Conservation (phyloP, 2,329 filamentous ascomycete genomes). For the Penicillium janthinellum region DNA sequence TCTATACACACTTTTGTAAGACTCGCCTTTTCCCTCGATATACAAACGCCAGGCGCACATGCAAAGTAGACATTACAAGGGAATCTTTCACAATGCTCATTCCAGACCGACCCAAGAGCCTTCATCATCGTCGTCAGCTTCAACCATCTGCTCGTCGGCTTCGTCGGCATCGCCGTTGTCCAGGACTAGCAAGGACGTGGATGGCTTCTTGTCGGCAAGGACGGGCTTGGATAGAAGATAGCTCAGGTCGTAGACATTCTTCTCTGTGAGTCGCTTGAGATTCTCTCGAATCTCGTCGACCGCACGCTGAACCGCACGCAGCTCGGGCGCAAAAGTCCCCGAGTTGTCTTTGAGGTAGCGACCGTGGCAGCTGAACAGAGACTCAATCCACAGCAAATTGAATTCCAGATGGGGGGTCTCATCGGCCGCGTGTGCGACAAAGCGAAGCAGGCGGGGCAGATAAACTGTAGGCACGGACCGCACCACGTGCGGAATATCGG, state of each 20-base stretch:
- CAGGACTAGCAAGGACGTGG: constrained; percentile 33
- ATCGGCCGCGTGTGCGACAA: constrained; percentile 84
- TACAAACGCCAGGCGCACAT: constrained; percentile 31
- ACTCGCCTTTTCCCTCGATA: constrained; percentile 11
- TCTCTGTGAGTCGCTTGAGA: constrained; percentile 78
- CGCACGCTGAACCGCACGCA: constrained; percentile 79
- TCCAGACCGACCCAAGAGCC: constrained; percentile 59
- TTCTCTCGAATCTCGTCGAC: constrained; percentile 80
- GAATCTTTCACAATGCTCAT: constrained; percentile 29
- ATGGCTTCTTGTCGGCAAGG: constrained; percentile 34
- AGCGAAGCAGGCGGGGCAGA: constrained; percentile 78
- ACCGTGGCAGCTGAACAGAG: constrained; percentile 77
- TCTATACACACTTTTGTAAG: constrained; percentile 24
- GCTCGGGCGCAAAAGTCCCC: constrained; percentile 77
- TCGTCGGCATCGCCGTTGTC: constrained; percentile 31
- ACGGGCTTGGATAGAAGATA: constrained; percentile 67
- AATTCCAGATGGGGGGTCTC: constrained; percentile 93
- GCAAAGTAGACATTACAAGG: constrained; percentile 30
- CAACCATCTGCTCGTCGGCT: constrained; percentile 33
- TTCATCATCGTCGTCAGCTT: constrained; percentile 48
- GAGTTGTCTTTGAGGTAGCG: constrained; percentile 80
- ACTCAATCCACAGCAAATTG: constrained; percentile 89
- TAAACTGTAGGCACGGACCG: constrained; percentile 81
- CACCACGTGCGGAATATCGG: constrained; percentile 76
- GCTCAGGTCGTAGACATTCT: constrained; percentile 86